These are phyloP conservation scores for Capsicum chinense DNA, from an alignment of 257 asterid genomes.

Conservation along the genomic window DNA sequence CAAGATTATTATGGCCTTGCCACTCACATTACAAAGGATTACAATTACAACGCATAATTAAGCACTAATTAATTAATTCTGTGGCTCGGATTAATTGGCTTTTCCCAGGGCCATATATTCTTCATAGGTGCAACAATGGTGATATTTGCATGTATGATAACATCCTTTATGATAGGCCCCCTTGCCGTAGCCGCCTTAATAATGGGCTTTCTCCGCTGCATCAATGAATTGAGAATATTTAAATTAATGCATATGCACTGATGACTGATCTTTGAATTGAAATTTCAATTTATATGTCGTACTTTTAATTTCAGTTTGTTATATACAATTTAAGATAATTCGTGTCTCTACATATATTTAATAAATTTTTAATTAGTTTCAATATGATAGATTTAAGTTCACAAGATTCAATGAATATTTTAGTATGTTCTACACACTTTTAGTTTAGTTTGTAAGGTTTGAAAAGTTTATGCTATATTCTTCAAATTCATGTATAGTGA, in stretches of 20 bases:
- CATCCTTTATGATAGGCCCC: too few relatives aligned
- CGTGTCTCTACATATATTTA: background rate
- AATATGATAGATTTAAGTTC: background rate
- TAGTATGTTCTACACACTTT: background rate
- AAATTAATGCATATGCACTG: background rate
- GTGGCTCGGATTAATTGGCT: background rate
- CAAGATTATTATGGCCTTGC: background rate
- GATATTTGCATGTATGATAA: background rate
- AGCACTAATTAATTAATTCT: background rate
- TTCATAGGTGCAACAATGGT: background rate
- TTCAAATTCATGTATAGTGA: background rate
- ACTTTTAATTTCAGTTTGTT: background rate
- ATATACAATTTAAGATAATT: background rate
- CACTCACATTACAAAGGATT: background rate
- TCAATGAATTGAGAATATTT: background rate
- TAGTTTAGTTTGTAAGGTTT: background rate
- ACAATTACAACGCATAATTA: background rate
- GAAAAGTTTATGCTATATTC: background rate
- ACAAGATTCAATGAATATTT: background rate
- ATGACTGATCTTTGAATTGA: background rate
- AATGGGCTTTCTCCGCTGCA: background rate
- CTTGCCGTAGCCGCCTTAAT: too few relatives aligned
- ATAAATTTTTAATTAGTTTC: background rate
- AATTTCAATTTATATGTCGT: background rate
- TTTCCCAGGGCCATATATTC: background rate